phyloP scores from a whole-genome alignment of 179 eudicot species.

The Pouteria campechiana region DNA sequence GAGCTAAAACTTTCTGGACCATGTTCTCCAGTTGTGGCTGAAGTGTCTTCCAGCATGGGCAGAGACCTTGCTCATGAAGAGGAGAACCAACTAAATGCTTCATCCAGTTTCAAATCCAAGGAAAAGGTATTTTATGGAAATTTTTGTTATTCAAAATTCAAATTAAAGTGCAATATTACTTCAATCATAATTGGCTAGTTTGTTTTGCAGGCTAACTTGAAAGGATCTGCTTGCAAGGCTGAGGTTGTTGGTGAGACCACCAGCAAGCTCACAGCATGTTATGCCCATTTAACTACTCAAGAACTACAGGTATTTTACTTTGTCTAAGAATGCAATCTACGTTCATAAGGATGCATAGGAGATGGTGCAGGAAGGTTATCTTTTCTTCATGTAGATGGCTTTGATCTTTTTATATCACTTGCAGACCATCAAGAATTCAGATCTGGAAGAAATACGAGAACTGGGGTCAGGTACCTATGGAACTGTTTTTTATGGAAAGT shows the following conservation, averaged over 20 bases:
- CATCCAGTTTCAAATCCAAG: constrained; percentile 2
- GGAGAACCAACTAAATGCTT: constrained; percentile 2
- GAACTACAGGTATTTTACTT: constrained; percentile 11
- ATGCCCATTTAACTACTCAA: constrained; percentile 2
- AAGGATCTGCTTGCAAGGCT: background rate
- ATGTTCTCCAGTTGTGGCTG: too few species aligned
- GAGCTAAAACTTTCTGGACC: too few species aligned
- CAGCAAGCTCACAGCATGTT: background rate
- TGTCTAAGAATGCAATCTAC: background rate
- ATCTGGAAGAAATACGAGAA: constrained; percentile 20
- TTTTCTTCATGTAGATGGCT: background rate
- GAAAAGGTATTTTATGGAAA: constrained; percentile 4
- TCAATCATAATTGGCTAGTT: background rate
- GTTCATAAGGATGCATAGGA: too few species aligned
- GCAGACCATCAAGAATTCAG: constrained; percentile 15
- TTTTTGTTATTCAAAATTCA: background rate
- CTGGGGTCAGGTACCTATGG: constrained; percentile 27
- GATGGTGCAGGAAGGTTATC: background rate
- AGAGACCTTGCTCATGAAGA: background rate
- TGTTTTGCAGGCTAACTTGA: constrained; percentile 3
- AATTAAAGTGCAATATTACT: background rate
- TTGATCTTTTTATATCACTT: background rate
- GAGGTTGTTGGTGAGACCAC: constrained; percentile 4
- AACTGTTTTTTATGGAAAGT: constrained; percentile 22
- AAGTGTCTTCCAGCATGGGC: too few species aligned